Evolutionary conservation across 2,329 filamentous ascomycete species (phyloP).

Genomic region (Periconia sp.): DNA sequence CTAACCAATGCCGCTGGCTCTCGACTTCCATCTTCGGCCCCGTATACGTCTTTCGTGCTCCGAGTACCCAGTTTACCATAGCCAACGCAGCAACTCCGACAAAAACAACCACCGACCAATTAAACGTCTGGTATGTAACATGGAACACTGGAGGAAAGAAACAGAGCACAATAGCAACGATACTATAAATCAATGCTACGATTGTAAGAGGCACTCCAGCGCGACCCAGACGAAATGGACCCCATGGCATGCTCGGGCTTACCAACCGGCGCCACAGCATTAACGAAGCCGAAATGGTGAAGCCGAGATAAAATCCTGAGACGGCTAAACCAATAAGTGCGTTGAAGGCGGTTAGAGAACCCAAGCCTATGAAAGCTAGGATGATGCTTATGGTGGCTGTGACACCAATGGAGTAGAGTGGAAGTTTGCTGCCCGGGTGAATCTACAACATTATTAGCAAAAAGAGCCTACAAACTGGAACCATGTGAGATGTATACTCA

Average conservation of each 20-base stretch:
- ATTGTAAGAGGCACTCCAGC: slow-evolving; percentile 8
- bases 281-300: slow-evolving; percentile 7
- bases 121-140: slow-evolving; percentile 8
- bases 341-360: slow-evolving; percentile 28
- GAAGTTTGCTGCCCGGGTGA: slow-evolving; percentile 15
- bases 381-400: slow-evolving; percentile 42
- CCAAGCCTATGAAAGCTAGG: slow-evolving; percentile 51
- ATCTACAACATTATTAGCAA: not conserved
- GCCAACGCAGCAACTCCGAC: slow-evolving; percentile 7
- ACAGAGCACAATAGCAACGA: slow-evolving; percentile 8
- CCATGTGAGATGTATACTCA: not conserved
- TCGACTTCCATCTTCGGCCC: slow-evolving; percentile 16
- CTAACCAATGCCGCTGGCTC: not conserved
- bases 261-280: slow-evolving; percentile 11
- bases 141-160: slow-evolving; percentile 7
- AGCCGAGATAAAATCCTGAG: slow-evolving; percentile 11
- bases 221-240: slow-evolving; percentile 9
- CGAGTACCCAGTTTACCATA: slow-evolving; percentile 7
- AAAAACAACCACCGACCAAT: slow-evolving; percentile 17
- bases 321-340: slow-evolving; percentile 9
- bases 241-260: slow-evolving; percentile 7
- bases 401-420: slow-evolving; percentile 47
- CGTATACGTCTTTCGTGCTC: slow-evolving; percentile 14
- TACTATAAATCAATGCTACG: slow-evolving; percentile 5
- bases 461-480: not conserved